Base-by-base conservation (phyloP, 768 basidiomycete species). In the Agaricus sinodeliciosus region DNA sequence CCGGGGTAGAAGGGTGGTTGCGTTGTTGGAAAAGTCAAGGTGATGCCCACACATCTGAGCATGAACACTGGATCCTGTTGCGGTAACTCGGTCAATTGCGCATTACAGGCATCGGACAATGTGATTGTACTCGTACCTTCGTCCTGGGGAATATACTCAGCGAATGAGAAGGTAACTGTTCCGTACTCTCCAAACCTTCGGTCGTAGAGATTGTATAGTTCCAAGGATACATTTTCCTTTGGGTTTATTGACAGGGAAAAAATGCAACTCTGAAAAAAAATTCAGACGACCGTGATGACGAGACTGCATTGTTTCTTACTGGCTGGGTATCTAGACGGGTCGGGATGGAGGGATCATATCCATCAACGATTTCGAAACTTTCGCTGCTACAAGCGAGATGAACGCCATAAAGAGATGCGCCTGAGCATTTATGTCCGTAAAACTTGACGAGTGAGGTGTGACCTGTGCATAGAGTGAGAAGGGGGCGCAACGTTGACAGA, bases 121-220 rank as follows among this genome's bases (percentile, higher is more conserved):
- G 22, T 19, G 31, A 19, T 43, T 31, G 28, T 9, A 19, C 15
- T 27, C 50, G 25, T 18, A 44, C 50, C 36, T 5, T 44, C 5
- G 22, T 51, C 42, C 16, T 16, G 15, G n/a, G 27, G n/a, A 18
- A 36, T 26, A 18, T 44, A 51, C 25, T 51, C 50, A 16, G 44
- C 43, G 26, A 37, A 39, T 6, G 50, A 44, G 15, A 51, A 36
- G n/a, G 50, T 27, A 1, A 51, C 37, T 44, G 22, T 25, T 9
- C 50, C 50, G 12, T 36, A 27, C 15, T 35, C 44, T 22, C 9
- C 19, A 31, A 51, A 51, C 22, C 43, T 31, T 3, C 3, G 42
- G 27, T 51, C 50, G 22, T 44, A 51, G 36, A 45, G 35, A 26
- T 51, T 51, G 18, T 45, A 26, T 13, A 51, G n/a, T n/a, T 51